phyloP scores from a whole-genome alignment of 257 asterid genomes.

The Phtheirospermum japonicum region DNA sequence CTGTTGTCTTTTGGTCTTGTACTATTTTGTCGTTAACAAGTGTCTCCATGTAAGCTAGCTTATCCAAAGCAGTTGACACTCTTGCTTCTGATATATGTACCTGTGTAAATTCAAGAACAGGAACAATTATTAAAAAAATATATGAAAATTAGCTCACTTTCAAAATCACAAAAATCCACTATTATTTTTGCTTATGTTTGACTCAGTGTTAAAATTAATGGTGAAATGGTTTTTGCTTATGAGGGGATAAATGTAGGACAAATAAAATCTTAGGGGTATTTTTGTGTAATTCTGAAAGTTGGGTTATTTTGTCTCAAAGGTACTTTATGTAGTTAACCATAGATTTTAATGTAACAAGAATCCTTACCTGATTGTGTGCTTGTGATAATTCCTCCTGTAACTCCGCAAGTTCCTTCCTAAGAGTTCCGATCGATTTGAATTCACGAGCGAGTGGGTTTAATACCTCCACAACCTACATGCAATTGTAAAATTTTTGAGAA shows the following conservation, averaged over 20 bases:
- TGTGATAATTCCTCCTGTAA: slow-evolving; percentile 69
- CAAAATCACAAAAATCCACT: background rate
- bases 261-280: background rate
- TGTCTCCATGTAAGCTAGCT: slow-evolving; percentile 88
- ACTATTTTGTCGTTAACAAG: slow-evolving; percentile 72
- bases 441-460: slow-evolving; percentile 97
- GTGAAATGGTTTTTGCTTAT: too few species aligned
- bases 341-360: background rate
- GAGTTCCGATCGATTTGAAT: slow-evolving; percentile 84
- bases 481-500: background rate
- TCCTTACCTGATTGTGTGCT: slow-evolving; percentile 81
- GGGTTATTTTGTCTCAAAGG: background rate
- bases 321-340: background rate
- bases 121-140: background rate
- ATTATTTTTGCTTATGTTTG: too few species aligned
- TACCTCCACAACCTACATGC: slow-evolving; percentile 69
- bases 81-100: slow-evolving; percentile 95
- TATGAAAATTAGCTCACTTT: background rate
- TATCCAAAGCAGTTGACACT: slow-evolving; percentile 82
- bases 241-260: too few species aligned
- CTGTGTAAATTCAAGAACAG: slow-evolving; percentile 36
- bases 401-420: slow-evolving; percentile 83
- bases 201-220: too few species aligned
- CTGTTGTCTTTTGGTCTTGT: slow-evolving; percentile 53
- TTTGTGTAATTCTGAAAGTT: background rate